Percentiles rank a stretch among this genome's conserved stretches.
phyloP scores from a whole-genome alignment of 257 asterid genomes.

The Pogostemon cablin region DNA sequence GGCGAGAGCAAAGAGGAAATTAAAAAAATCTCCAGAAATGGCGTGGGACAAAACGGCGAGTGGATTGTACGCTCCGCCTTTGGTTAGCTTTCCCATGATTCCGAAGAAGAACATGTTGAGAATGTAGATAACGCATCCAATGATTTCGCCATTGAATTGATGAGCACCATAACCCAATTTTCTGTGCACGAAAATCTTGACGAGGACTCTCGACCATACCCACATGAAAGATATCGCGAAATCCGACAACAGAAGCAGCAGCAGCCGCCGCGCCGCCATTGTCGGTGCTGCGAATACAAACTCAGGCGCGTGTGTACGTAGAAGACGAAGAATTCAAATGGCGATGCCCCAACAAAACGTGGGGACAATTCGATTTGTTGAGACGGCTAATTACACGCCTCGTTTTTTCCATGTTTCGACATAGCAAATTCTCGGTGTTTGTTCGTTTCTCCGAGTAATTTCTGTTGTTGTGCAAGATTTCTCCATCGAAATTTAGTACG shows the following conservation, averaged over 20 bases:
- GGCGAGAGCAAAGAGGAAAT: conserved; percentile 49
- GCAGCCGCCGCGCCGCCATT: conserved; percentile 37
- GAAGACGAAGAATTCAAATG: neutral
- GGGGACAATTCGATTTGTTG: conserved; percentile 6
- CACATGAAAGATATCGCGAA: conserved; percentile 76
- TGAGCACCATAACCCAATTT: conserved; percentile 50
- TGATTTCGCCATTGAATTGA: conserved; percentile 56
- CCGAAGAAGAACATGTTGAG: conserved; percentile 71
- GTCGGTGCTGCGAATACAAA: neutral
- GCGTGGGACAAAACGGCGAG: conserved; percentile 69
- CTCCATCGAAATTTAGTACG: neutral
- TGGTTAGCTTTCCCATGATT: conserved; percentile 44
- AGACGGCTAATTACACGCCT: neutral
- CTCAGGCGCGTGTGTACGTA: no score
- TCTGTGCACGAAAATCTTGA: conserved; percentile 61
- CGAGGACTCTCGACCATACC: conserved; percentile 76
- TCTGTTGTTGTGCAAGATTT: conserved; percentile 11
- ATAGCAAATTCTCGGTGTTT: conserved; percentile 19
- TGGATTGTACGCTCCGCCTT: conserved; percentile 85
- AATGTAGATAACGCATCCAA: conserved; percentile 46
- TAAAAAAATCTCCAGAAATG: conserved; percentile 61
- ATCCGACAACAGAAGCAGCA: conserved; percentile 63
- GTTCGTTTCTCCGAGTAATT: conserved; percentile 10
- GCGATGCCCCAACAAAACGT: neutral
- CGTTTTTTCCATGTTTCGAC: neutral